Evolutionary conservation across 371 early-diverging fungal species (phyloP).

Genomic region (Smittium mucronatum): DNA sequence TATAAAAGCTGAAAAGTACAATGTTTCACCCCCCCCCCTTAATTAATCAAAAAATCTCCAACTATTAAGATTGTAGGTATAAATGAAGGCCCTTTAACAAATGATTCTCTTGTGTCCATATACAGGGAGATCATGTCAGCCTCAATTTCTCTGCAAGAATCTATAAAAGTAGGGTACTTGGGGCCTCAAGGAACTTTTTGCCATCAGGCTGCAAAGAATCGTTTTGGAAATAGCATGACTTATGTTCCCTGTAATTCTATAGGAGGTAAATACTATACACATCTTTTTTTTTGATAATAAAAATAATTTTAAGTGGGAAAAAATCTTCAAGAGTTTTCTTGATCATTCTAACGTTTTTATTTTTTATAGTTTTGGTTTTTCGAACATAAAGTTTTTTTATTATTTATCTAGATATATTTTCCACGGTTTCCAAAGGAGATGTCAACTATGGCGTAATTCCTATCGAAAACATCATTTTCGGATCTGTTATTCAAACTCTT

Average conservation of each 20-base stretch:
- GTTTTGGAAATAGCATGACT: conserved; percentile 49
- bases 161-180: conserved; percentile 55
- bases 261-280: neutral
- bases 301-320: too few relatives aligned
- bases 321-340: too few relatives aligned
- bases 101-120: conserved; percentile 63
- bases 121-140: conserved; percentile 89
- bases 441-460: conserved; percentile 86
- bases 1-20: too few relatives aligned
- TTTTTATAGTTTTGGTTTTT: too few relatives aligned
- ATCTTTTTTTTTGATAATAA: too few relatives aligned
- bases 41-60: too few relatives aligned
- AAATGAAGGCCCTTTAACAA: conserved; percentile 67
- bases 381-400: too few relatives aligned
- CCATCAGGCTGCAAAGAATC: conserved; percentile 72
- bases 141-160: conserved; percentile 56
- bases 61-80: conserved; percentile 43
- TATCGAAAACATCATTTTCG: conserved; percentile 86
- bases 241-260: neutral
- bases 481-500: conserved; percentile 69
- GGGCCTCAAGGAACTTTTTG: conserved; percentile 90
- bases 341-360: too few relatives aligned
- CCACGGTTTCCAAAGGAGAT: conserved; percentile 31
- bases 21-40: too few relatives aligned
- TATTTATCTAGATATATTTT: neutral